These are phyloP conservation scores for Yarrowia keelungensis DNA, from an alignment of 805 yeast species.

Conservation along the genomic window DNA sequence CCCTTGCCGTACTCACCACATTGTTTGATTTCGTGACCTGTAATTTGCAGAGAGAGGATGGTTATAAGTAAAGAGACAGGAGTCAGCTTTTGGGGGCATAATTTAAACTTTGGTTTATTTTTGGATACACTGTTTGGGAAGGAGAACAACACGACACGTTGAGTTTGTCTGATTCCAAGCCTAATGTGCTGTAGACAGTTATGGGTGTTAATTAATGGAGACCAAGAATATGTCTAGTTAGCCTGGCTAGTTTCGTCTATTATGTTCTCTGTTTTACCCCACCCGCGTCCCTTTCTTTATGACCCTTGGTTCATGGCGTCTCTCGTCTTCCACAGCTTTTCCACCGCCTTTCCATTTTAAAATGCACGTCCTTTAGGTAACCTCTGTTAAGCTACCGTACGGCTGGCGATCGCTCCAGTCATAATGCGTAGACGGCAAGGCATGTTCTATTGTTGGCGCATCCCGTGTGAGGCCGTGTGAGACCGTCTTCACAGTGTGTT, in stretches of 20 bases:
- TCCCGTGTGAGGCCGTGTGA: neutral
- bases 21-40: constrained; percentile 27
- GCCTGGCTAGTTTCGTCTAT: too few relatives aligned
- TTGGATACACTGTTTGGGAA: constrained; percentile 38
- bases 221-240: too few relatives aligned
- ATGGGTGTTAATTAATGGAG: too few relatives aligned
- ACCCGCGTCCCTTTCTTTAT: too few relatives aligned
- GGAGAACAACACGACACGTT: constrained; percentile 36
- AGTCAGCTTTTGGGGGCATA: constrained; percentile 33
- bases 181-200: neutral
- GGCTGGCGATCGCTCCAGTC: constrained; percentile 38
- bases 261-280: too few relatives aligned
- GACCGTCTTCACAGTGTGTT: neutral
- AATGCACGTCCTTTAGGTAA: constrained; percentile 26
- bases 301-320: too few relatives aligned
- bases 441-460: constrained; percentile 25
- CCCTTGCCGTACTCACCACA: constrained; percentile 36
- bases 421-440: constrained; percentile 7
- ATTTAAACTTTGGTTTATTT: constrained; percentile 25
- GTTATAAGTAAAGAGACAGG: constrained; percentile 35
- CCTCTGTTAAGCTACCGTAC: constrained; percentile 25
- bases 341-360: too few relatives aligned
- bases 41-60: constrained; percentile 37
- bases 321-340: too few relatives aligned
- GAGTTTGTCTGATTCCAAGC: constrained; percentile 30